A percentile compares a stretch with the other conserved stretches of the same genome.
Conservation (phyloP, 352 stramenopile genomes). For the Paralagenidium karlingii region DNA sequence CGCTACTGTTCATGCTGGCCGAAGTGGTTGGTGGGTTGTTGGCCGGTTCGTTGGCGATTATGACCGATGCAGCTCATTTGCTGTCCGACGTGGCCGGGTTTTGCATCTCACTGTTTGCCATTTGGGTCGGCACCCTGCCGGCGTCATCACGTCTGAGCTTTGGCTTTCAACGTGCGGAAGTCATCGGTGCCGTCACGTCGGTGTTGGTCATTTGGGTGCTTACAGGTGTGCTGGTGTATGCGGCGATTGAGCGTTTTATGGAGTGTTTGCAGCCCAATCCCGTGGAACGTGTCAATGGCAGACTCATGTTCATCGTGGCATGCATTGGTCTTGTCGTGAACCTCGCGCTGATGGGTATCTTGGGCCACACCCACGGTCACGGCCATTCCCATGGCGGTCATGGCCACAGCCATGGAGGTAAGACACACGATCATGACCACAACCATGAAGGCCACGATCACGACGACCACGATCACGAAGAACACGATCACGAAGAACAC, state of each 20-base stretch:
- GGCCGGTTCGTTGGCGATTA: slow-evolving; percentile 88
- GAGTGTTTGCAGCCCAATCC: slow-evolving; percentile 65
- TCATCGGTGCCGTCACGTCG: slow-evolving; percentile 89
- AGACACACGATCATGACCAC: slow-evolving; percentile 45
- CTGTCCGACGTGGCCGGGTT: slow-evolving; percentile 63
- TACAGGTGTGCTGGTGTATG: slow-evolving; percentile 88
- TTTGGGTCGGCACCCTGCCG: slow-evolving; percentile 52
- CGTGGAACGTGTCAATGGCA: slow-evolving; percentile 86
- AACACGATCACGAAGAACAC: slow-evolving; percentile 9
- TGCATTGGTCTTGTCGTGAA: slow-evolving; percentile 94
- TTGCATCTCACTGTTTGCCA: slow-evolving; percentile 63
- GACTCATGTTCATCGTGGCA: slow-evolving; percentile 95
- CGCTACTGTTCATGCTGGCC: slow-evolving; percentile 89
- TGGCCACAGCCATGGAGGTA: slow-evolving; percentile 21
- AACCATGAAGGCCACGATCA: slow-evolving; percentile 8
- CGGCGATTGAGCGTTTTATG: slow-evolving; percentile 84
- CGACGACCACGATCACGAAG: slow-evolving; percentile 8
- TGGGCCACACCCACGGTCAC: slow-evolving; percentile 59
- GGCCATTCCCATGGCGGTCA: slow-evolving; percentile 17
- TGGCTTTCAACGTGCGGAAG: slow-evolving; percentile 91
- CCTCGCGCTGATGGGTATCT: slow-evolving; percentile 88
- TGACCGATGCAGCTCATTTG: slow-evolving; percentile 80
- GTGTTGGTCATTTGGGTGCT: slow-evolving; percentile 91
- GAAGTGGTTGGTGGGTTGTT: slow-evolving; percentile 93
- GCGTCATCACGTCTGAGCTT: slow-evolving; percentile 82